Base-by-base conservation (phyloP, 495 filamentous ascomycete genomes). In the Lophiostoma macrostomum region DNA sequence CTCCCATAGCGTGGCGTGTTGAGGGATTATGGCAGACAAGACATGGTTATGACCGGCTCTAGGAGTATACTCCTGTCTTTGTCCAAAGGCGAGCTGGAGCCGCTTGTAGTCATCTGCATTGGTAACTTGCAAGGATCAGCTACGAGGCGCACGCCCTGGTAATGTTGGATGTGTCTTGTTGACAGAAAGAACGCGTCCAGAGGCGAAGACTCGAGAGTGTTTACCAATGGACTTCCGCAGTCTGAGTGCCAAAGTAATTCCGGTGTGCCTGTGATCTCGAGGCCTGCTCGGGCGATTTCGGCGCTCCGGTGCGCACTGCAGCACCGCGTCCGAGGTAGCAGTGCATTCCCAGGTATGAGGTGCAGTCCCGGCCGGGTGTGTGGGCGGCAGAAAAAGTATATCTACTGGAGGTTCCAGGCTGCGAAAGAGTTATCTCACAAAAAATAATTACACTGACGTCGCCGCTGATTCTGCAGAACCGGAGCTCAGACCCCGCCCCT, bases 301-400 rank as follows among this genome's bases (percentile, higher is more conserved):
- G 42, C 25, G 32, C 22, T 24, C n/a, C 41, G 8, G 19, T 3
- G 23, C 13, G 5, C 16, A 47, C 31, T 25, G 23, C 16, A 4
- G 45, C 22, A 16, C 45, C 34, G 34, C 35, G 24, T 50, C 53
- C 53, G 53, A 56, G 53, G 53, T 50, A 41, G 53, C 34, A 46
- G 42, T 56, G n/a, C 23, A n/a, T 20, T 11, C 16, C 25, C 38
- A 28, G 20, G 5, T 23, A 4, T n/a, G 29, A 3, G 7, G 16
- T 23, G 30, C 22, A 44, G 38, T 46, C 13, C 32, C 53, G 44
- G 53, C 44, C 53, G 44, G 53, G 13, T 20, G 50, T 30, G 45
- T 35, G 53, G 35, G 53, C 23, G 53, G 32, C 11, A 14, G 14
- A 27, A 24, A 12, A 47, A n/a, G 2, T 29, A 20, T 39, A 34